phyloP scores from a whole-genome alignment of 2,329 filamentous ascomycete species.

The Talaromyces marneffei region DNA sequence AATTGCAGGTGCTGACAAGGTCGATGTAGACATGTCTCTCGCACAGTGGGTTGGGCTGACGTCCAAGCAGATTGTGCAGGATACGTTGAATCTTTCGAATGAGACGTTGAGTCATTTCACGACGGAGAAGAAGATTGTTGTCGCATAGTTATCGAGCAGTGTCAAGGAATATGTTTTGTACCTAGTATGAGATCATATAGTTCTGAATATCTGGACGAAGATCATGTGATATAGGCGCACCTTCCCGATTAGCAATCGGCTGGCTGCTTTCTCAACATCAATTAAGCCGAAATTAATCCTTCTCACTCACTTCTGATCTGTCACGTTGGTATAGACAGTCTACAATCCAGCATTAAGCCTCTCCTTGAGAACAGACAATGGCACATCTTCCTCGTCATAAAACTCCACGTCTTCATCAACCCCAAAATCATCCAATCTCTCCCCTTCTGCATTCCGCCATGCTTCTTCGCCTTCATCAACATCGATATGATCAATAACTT shows the following conservation, averaged over 20 bases:
- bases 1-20: conserved; percentile 4
- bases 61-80: conserved; percentile 53
- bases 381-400: conserved; percentile 58
- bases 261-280: neutral
- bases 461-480: conserved; percentile 50
- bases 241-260: neutral
- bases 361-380: conserved; percentile 35
- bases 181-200: too few species aligned
- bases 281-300: too few species aligned
- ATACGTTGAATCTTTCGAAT: conserved; percentile 47
- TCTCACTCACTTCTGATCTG: too few species aligned
- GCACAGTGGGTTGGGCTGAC: conserved; percentile 48
- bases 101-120: conserved; percentile 36
- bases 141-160: conserved; percentile 21
- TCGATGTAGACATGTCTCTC: conserved; percentile 40
- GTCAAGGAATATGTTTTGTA: too few species aligned
- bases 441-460: conserved; percentile 59
- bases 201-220: neutral
- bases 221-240: neutral
- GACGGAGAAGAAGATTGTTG: conserved; percentile 43
- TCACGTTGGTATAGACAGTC: neutral
- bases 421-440: conserved; percentile 57
- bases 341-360: conserved; percentile 12
- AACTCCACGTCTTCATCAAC: conserved; percentile 61
- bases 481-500: conserved; percentile 10